Evolutionary conservation across 2,329 filamentous ascomycete species (phyloP).

Genomic region (Xylaria multiplex): DNA sequence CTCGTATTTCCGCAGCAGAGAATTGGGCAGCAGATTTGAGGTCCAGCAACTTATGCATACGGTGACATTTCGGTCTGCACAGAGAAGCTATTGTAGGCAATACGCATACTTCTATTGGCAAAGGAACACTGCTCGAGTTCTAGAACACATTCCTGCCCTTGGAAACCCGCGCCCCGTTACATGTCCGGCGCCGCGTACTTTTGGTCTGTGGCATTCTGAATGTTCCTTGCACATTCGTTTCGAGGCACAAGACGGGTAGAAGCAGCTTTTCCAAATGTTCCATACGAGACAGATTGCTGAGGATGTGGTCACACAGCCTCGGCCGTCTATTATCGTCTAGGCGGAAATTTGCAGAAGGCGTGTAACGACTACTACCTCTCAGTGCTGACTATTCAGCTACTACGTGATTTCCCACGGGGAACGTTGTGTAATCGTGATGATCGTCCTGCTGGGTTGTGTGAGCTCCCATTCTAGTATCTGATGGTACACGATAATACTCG

Average conservation of each 20-base stretch:
- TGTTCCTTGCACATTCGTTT: slow-evolving; percentile 36
- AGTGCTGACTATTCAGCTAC: slow-evolving; percentile 35
- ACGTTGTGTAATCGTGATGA: slow-evolving; percentile 38
- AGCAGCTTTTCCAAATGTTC: slow-evolving; percentile 41
- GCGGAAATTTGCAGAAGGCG: slow-evolving; percentile 46
- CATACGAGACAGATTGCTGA: slow-evolving; percentile 44
- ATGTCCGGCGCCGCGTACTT: slow-evolving; percentile 39
- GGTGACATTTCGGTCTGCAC: slow-evolving; percentile 44
- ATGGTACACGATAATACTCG: slow-evolving; percentile 33
- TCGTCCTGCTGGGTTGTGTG: slow-evolving; percentile 38
- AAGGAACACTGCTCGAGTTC: slow-evolving; percentile 38
- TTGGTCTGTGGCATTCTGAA: slow-evolving; percentile 29
- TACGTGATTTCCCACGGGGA: slow-evolving; percentile 34
- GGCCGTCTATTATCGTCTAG: slow-evolving; percentile 46
- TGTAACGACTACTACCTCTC: slow-evolving; percentile 42
- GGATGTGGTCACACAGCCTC: slow-evolving; percentile 33
- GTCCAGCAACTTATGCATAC: slow-evolving; percentile 27
- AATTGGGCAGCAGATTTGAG: slow-evolving; percentile 11
- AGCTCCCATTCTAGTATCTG: slow-evolving; percentile 39
- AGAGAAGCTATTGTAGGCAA: slow-evolving; percentile 36
- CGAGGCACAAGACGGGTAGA: slow-evolving; percentile 40
- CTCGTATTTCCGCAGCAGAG: slow-evolving; percentile 8
- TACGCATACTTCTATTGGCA: slow-evolving; percentile 40
- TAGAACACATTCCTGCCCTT: slow-evolving; percentile 40
- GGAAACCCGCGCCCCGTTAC: slow-evolving; percentile 40